Conservation (phyloP, 2,329 filamentous ascomycete species). For the Corynespora cassiicola region DNA sequence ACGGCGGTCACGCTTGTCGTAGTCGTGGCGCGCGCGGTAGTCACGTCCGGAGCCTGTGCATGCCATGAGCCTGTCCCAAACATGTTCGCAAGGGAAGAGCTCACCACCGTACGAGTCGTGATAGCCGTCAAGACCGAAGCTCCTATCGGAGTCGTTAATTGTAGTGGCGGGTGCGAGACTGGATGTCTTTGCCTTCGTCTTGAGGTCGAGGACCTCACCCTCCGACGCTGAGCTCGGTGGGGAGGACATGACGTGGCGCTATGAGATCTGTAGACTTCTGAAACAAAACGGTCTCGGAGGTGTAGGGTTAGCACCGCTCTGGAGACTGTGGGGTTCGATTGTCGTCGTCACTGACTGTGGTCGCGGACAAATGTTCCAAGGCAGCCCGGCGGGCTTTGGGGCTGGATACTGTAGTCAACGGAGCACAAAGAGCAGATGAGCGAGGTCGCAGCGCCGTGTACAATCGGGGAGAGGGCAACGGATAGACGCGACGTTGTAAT, state of each 20-base stretch:
- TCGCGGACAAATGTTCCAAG: too few relatives aligned
- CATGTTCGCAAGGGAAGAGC: too few relatives aligned
- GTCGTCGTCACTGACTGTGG: conserved; percentile 46
- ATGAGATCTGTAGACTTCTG: background rate
- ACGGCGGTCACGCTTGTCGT: background rate
- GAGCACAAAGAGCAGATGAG: conserved; percentile 32
- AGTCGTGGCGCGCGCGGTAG: background rate
- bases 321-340: conserved; percentile 21
- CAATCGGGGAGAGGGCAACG: too few relatives aligned
- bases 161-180: conserved; percentile 33
- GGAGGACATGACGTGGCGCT: conserved; percentile 25
- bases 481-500: conserved; percentile 9
- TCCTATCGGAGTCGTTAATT: conserved; percentile 43
- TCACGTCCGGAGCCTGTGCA: background rate
- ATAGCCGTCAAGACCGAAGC: conserved; percentile 34
- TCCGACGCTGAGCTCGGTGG: conserved; percentile 36
- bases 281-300: too few relatives aligned
- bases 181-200: conserved; percentile 44
- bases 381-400: too few relatives aligned
- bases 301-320: background rate
- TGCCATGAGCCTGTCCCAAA: too few relatives aligned
- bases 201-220: conserved; percentile 33
- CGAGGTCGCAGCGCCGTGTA: too few relatives aligned
- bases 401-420: conserved; percentile 30
- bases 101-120: conserved; percentile 30